phyloP scores from a whole-genome alignment of 2,329 filamentous ascomycete genomes.

The Sphaerulina vaccinii region DNA sequence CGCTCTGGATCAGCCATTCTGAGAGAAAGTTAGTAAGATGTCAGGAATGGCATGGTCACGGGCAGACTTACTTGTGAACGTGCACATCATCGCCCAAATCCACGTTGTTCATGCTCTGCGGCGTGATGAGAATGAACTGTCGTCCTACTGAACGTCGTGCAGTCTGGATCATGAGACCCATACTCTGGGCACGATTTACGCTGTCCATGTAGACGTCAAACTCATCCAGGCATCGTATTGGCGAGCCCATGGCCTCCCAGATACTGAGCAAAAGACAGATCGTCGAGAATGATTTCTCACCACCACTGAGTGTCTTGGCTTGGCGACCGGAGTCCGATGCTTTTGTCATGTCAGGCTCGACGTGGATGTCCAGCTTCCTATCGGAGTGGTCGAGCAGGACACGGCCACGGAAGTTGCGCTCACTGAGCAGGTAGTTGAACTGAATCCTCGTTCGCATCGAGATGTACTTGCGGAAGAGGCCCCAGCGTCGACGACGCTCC shows the following conservation, averaged over 20 bases:
- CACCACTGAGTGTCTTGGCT: conserved; percentile 89
- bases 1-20: conserved; percentile 30
- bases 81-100: conserved; percentile 69
- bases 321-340: conserved; percentile 69
- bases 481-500: conserved; percentile 73
- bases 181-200: conserved; percentile 89
- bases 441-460: conserved; percentile 80
- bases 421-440: conserved; percentile 84
- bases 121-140: conserved; percentile 95
- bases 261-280: conserved; percentile 89
- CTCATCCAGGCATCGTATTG: conserved; percentile 90
- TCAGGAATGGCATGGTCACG: conserved; percentile 33
- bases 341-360: conserved; percentile 68
- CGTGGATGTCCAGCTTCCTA: conserved; percentile 73
- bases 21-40: conserved; percentile 28
- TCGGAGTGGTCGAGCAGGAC: conserved; percentile 73
- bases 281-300: conserved; percentile 96
- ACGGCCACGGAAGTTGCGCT: conserved; percentile 82
- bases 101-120: conserved; percentile 70
- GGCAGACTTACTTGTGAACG: conserved; percentile 60
- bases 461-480: conserved; percentile 77
- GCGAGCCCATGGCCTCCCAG: conserved; percentile 98
- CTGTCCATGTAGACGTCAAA: conserved; percentile 99
- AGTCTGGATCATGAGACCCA: conserved; percentile 86
- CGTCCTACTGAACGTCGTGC: conserved; percentile 83